Evolutionary conservation across 23 red algal genomes (phyloP).

Genomic region (Pyropia yezoensis): DNA sequence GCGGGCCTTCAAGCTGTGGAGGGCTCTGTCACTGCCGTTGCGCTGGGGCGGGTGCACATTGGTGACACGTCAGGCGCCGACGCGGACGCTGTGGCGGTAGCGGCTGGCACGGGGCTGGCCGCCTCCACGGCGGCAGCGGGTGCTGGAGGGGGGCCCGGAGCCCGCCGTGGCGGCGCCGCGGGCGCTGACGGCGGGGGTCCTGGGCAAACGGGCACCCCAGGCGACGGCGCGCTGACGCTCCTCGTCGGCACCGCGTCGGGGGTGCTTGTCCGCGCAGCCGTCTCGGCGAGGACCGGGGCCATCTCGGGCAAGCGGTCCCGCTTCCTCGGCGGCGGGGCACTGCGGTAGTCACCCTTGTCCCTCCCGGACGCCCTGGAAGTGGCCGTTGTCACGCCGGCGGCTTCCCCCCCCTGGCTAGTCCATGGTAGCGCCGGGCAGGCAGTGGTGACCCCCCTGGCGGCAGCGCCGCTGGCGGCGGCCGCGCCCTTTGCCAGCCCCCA

Average conservation of each 20-base stretch:
- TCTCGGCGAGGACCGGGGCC: conserved; percentile 46
- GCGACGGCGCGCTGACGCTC: conserved; percentile 31
- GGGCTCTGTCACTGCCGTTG: conserved; percentile 15
- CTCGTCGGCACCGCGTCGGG: conserved; percentile 44
- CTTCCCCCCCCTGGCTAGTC: conserved; percentile 30
- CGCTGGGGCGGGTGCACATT: conserved; percentile 17
- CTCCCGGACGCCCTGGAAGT: conserved; percentile 26
- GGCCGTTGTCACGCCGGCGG: conserved; percentile 4
- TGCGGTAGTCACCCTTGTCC: conserved; percentile 13
- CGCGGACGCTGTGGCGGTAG: conserved; percentile 6
- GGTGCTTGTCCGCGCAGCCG: conserved; percentile 24
- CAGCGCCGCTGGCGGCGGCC: conserved; percentile 13
- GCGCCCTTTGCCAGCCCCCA: conserved; percentile 38
- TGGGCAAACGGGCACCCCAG: not conserved
- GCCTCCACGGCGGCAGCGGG: not conserved
- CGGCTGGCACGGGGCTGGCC: conserved; percentile 24
- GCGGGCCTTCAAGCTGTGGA: not conserved
- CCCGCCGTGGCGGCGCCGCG: too few relatives aligned
- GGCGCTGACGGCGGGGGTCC: too few relatives aligned
- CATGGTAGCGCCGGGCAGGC: conserved; percentile 21
- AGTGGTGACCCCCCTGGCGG: conserved; percentile 18
- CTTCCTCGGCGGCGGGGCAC: conserved; percentile 38
- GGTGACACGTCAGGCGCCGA: too few relatives aligned
- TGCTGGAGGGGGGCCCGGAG: too few relatives aligned
- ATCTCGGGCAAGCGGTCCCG: conserved; percentile 52